Percentiles rank a stretch among this genome's conserved stretches.
Evolutionary conservation across 129 eudicot genomes (phyloP).

Genomic region (Chrysanthemum seticuspe): DNA sequence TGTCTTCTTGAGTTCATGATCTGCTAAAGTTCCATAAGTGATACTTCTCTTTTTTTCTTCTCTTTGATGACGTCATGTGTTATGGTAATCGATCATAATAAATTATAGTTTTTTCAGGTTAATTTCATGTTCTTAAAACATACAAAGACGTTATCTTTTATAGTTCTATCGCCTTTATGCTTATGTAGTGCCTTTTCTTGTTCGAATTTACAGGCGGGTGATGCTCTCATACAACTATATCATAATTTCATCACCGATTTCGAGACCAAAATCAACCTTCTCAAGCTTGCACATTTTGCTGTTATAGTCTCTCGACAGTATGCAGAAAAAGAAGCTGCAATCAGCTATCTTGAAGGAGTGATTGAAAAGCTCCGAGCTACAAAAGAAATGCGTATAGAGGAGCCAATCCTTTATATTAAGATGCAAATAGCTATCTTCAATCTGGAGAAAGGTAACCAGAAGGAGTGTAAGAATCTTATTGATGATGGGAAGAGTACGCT

Average conservation of each 20-base stretch:
- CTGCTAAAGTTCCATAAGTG: background rate
- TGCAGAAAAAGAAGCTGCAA: slow-evolving; percentile 80
- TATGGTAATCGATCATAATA: background rate
- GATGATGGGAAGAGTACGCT: slow-evolving; percentile 87
- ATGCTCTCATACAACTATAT: slow-evolving; percentile 88
- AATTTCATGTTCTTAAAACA: background rate
- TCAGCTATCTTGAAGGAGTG: slow-evolving; percentile 79
- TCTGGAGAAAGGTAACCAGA: slow-evolving; percentile 83
- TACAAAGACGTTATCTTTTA: background rate
- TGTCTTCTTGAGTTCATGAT: background rate
- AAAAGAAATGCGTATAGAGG: slow-evolving; percentile 75
- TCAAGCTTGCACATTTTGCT: slow-evolving; percentile 95
- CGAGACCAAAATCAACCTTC: slow-evolving; percentile 95
- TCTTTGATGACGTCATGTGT: background rate
- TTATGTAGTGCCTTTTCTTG: background rate
- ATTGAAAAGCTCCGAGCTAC: slow-evolving; percentile 81
- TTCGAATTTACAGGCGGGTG: slow-evolving; percentile 66
- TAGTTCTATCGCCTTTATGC: slow-evolving; percentile 8
- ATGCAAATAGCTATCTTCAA: slow-evolving; percentile 80
- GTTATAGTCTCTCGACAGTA: slow-evolving; percentile 83
- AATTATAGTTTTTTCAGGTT: background rate
- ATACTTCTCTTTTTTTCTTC: background rate
- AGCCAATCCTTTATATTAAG: slow-evolving; percentile 78
- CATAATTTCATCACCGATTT: slow-evolving; percentile 86
- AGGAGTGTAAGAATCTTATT: slow-evolving; percentile 82